Conservation (phyloP, 1,139 yeast species). For the Protomyces pachydermus region DNA sequence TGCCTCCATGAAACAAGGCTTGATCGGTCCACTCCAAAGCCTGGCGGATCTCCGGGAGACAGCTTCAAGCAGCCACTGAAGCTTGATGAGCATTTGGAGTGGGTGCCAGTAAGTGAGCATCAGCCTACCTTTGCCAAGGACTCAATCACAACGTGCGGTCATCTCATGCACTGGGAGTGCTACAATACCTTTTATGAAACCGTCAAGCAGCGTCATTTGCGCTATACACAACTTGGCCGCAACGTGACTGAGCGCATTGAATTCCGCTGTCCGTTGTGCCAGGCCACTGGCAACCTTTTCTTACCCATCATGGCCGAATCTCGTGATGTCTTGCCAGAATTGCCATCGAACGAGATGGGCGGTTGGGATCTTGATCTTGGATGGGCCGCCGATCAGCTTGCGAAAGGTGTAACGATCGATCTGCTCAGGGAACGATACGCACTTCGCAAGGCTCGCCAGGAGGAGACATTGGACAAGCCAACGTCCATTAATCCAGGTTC, state of each 20-base stretch:
- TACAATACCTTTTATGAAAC: constrained; percentile 58
- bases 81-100: constrained; percentile 26
- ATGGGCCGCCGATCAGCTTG: background rate
- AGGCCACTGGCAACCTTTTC: constrained; percentile 76
- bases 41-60: background rate
- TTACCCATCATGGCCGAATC: constrained; percentile 54
- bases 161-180: constrained; percentile 85
- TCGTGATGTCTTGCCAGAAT: background rate
- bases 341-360: background rate
- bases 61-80: background rate
- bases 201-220: constrained; percentile 55
- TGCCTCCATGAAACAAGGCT: constrained; percentile 16
- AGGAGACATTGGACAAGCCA: background rate
- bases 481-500: background rate
- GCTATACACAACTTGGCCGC: constrained; percentile 81
- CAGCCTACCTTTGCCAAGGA: constrained; percentile 39
- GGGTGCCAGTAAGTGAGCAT: constrained; percentile 49
- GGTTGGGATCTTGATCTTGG: background rate
- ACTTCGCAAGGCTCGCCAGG: background rate
- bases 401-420: background rate
- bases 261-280: constrained; percentile 85
- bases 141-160: constrained; percentile 82
- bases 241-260: constrained; percentile 59
- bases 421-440: background rate
- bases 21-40: constrained; percentile 2